Evolutionary conservation across 192 early-diverging fungal genomes (phyloP).

Genomic region (Rhizoclosmatium sp.): DNA sequence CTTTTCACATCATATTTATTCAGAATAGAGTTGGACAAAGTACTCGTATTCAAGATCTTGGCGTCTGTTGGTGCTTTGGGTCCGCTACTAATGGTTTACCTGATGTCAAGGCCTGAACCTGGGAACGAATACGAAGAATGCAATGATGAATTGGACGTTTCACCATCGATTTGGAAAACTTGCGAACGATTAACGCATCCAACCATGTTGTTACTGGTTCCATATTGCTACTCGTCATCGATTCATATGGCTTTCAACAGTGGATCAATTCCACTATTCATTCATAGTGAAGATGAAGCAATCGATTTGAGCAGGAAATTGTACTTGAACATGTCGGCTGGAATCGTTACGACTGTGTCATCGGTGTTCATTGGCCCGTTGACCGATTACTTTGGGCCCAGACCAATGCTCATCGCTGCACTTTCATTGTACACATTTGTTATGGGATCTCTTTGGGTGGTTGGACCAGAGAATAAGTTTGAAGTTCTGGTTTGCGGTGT

Average conservation of each 20-base stretch:
- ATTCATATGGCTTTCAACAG: conserved; percentile 34
- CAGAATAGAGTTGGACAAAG: conserved; percentile 24
- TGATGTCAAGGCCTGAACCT: conserved; percentile 27
- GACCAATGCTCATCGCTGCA: conserved; percentile 9
- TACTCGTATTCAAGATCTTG: conserved; percentile 26
- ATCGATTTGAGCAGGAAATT: conserved; percentile 17
- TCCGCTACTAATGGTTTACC: conserved; percentile 7
- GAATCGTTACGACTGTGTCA: conserved; percentile 7
- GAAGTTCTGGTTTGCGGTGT: neutral
- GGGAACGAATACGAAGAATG: neutral
- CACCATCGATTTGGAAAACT: neutral
- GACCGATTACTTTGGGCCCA: conserved; percentile 8
- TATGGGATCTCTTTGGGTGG: neutral
- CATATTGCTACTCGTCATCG: neutral
- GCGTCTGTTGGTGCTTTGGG: conserved; percentile 26
- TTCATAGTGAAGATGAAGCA: neutral
- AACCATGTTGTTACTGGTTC: conserved; percentile 28
- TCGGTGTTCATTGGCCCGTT: neutral
- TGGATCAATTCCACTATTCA: conserved; percentile 32
- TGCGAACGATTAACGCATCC: neutral
- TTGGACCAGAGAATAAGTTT: conserved; percentile 5
- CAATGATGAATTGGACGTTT: neutral
- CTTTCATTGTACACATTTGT: neutral
- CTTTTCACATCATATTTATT: conserved; percentile 16
- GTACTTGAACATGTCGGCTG: conserved; percentile 2